Base-by-base conservation (phyloP, 192 early-diverging fungal genomes). In the Entomortierella lignicola region DNA sequence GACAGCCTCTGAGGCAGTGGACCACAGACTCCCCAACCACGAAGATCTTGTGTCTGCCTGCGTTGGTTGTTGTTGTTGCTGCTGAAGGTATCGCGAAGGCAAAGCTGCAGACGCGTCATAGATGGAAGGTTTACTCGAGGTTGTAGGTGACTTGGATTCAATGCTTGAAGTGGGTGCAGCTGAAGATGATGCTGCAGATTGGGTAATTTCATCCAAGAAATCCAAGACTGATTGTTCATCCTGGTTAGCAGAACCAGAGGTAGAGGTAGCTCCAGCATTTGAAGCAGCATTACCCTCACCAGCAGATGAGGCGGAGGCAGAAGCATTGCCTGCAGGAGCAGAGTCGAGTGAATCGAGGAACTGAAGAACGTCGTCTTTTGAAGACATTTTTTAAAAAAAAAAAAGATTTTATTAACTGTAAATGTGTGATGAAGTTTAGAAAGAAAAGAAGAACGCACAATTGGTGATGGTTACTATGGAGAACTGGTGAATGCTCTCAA, bases 1-100 rank as follows among this genome's bases (percentile, higher is more conserved):
- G 21, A 88, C 86, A 32, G 88, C 88, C 39, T 85, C 85, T 34
- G 82, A 82, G 1, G 88, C 88, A 20, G 85, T 80, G 8, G 85
- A 82, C 74, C 84, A 84, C 15, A 89, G 50, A 37, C 74, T 86
- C 3, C 84, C 84, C 81, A 87, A 83, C 47, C 85, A 86, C 68
- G 71, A 61, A 6, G 65, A 20, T 50, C 81, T 63, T 18, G 73
- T n/a, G 29, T 68, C 62, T 17, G 34, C 57, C 30, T 50, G 72
- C 23, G 69, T 64, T 26, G 67, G 79, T 20, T 71, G 71, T n/a
- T 80, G 72, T 34, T 68, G 63, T 55, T 50, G 62, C 8, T 57
- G 55, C 26, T 66, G 65, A 34, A 72, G 44, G 27, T 71, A 66
- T 26, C 54, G 67, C 15, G 58, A 69, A 26, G 60, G 66, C 34